Percentiles rank a stretch among this genome's conserved stretches.
Evolutionary conservation across 2,329 filamentous ascomycete species (phyloP).

Genomic region (Juglanconis sp.): DNA sequence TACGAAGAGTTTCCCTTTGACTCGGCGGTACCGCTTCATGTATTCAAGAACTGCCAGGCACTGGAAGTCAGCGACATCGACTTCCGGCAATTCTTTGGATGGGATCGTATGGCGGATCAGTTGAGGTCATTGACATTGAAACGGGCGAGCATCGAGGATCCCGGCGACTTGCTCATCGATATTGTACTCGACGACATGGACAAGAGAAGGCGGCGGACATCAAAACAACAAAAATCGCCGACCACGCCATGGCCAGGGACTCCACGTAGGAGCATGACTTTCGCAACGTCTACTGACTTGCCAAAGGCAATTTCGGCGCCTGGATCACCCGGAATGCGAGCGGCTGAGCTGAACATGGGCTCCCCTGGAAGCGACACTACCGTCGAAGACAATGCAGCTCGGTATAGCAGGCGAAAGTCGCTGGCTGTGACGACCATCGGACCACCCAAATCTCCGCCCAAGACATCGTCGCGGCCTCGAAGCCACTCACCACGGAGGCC

Average conservation of each 20-base stretch:
- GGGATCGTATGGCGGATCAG: conserved; percentile 91
- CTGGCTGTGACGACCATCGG: conserved; percentile 46
- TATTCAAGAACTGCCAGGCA: conserved; percentile 94
- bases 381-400: conserved; percentile 32
- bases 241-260: conserved; percentile 64
- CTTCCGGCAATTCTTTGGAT: conserved; percentile 94
- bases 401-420: conserved; percentile 40
- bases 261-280: conserved; percentile 59
- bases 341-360: conserved; percentile 52
- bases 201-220: conserved; percentile 80
- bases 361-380: conserved; percentile 56
- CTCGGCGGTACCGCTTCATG: conserved; percentile 91
- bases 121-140: conserved; percentile 85
- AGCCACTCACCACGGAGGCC: conserved; percentile 83
- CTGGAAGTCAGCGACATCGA: conserved; percentile 94
- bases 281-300: conserved; percentile 60
- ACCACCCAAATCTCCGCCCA: conserved; percentile 36
- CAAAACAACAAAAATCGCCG: conserved; percentile 79
- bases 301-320: conserved; percentile 67
- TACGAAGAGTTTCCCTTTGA: conserved; percentile 99
- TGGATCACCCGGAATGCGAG: conserved; percentile 52
- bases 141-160: conserved; percentile 83
- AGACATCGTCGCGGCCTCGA: conserved; percentile 51
- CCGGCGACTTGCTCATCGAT: conserved; percentile 82
- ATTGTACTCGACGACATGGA: conserved; percentile 97